Evolutionary conservation across 2,329 filamentous ascomycete species (phyloP), one percentile per base, ranked within the genome.

Genomic region (Cadophora malorum): DNA sequence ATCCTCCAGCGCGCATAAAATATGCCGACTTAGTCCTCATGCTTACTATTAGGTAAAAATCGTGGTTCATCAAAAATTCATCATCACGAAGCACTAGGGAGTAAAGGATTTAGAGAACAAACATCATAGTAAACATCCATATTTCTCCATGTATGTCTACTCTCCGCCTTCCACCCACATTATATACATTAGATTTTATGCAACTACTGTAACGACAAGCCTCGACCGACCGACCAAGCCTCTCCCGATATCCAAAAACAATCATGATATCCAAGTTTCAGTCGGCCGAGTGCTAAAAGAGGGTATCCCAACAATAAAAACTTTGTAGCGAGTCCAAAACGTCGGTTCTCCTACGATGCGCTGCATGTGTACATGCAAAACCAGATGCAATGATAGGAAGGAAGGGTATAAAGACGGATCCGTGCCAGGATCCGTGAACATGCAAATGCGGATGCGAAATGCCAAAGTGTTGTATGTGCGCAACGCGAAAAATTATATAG

Each of bases 101-200:
- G 21, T 1, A 19, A 2, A 28, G 5, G 8, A n/a, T 8, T 7
- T 21, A 9, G 45, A 1, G n/a, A 49, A 10, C 19, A 23, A 21
- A 4, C 10, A 23, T 58, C 9, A 19, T 58, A 58, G 33, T 58
- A 58, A 41, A 41, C 33, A 58, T 38, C n/a, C 19, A 58, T 33
- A 33, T 23, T 41, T 41, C 33, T 16, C 12, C 35, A 59, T 16
- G n/a, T 14, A 38, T 38, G 55, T 58, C 55, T n/a, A 25, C 55
- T 58, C 55, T 41, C 1, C n/a, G 41, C 55, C 35, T 28, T 19
- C 62, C 28, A 19, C 21, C 50, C 28, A 25, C 38, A 64, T 64
- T 64, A 64, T 64, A 56, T 47, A 64, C 62, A 64, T 64, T 64
- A 64, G 33, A 56, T 56, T 56, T 38, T 45, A 19, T 45, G n/a